Base-by-base conservation (phyloP, 192 early-diverging fungal genomes). In the Coemansia sp. region DNA sequence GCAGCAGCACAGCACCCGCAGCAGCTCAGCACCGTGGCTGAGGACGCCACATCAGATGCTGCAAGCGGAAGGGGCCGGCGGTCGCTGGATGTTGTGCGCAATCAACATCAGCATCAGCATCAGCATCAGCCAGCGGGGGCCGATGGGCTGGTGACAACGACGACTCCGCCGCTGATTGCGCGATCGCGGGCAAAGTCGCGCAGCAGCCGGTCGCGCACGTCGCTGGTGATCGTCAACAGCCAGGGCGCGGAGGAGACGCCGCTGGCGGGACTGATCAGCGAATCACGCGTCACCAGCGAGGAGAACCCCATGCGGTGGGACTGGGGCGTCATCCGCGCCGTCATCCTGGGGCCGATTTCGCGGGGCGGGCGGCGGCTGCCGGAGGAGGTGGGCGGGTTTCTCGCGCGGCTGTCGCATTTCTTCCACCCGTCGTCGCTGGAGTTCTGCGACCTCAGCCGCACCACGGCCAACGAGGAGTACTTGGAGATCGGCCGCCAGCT, bases 301-400 rank as follows among this genome's bases (percentile, higher is more conserved):
- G 81, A 84, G 4, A 84, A 84, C 44, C 74, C 81, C 40, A 75
- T 84, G 77, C 73, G 65, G 17, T 84, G 81, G 81, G 67, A 79
- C 70, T 84, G 81, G 81, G 63, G 64, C 13, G 59, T 60, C 8
- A 72, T 84, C 44, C 75, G 80, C 14, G 11, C 45, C 33, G 56
- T 79, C 1, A 74, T 84, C 29, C 69, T 74, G 36, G 77, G 77
- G 0, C 77, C 73, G 9, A 67, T 79, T 14, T 27, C 63, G 24
- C 40, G 48, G 62, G 57, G 24, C 24, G 24, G 34, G 13, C 73
- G 69, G 41, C 64, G 74, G 27, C 67, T 79, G 48, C 68, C 77
- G 1, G 76, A 84, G 53, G 73, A 74, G 37, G 27, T 45, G n/a
- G 60, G 66, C 8, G 81, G 67, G 16, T 84, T 84, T 27, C 62